Base-by-base conservation (phyloP, 176 grass and related monocot genomes). In the Melocanna baccifera region DNA sequence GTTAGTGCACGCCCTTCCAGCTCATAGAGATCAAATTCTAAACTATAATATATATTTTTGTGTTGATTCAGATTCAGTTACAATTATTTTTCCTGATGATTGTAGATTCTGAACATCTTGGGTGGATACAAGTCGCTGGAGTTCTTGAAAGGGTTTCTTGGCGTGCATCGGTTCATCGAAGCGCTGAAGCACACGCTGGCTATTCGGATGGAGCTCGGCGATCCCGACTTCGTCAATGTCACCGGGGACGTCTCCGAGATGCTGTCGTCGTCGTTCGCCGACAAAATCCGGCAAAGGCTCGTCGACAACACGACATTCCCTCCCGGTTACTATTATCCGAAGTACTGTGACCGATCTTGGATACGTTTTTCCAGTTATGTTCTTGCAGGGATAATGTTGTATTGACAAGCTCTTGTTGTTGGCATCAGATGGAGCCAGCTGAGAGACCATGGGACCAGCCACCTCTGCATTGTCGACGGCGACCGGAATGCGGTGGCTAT, bases 151-250 rank as follows among this genome's bases (percentile, higher is more conserved):
- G 91, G 73, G 8, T 90, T 80, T 14, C 67, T 98, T 4, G 91
- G 96, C 46, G 62, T 98, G 40, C 96, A 98, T 64, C 83, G 91
- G 30, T 20, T 93, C 9, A 83, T 98, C 73, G 96, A 98, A 16
- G 87, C 96, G 18, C 36, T 95, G 14, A 98, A 98, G 87, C 91
- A 93, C 63, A 98, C 93, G 93, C 80, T 95, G 42, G 91, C 87
- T 1, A 26, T 55, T 11, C 71, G 96, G 63, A 98, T 98, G 96
- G 77, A 86, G 63, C 96, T 98, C 4, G 96, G 91, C 0, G 93
- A 98, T 73, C 96, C 96, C 0, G 83, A 79, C 69, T 98, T 87
- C 67, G 85, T 98, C 14, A 83, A 98, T 30, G 83, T 93, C 18
- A 42, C 69, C 7, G 64, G 56, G 12, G 65, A 64, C 47, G 89